Evolutionary conservation across 306 rosid species (phyloP), one percentile per base, ranked within the genome.

Genomic region (Cicer pinnatifidum): DNA sequence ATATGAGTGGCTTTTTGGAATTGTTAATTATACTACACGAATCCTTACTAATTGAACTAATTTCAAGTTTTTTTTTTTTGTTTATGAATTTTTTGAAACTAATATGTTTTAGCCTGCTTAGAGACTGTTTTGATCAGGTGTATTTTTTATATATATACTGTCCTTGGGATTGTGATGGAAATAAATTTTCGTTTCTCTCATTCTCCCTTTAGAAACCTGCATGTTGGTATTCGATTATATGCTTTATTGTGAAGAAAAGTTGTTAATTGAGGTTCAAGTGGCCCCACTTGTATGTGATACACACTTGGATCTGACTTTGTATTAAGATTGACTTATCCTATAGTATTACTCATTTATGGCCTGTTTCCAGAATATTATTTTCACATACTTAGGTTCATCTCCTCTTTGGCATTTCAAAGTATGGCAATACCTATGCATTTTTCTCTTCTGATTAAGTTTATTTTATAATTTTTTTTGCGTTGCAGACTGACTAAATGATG

Each of bases 171-270:
- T 53, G 15, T 62, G 66, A 63, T 78, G 66, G 67, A 15, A 57
- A 50, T 28, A 45, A 15, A 11, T 7, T 63, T 67, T 76, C 52
- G 41, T 16, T 35, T 70, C 9, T 61, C 7, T 20, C 53, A 8
- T 75, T 50, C 71, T 40, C 71, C 5, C 46, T 48, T 45, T 11
- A 19, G 11, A 57, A 54, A 64, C 37, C 19, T 17, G 67, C 37
- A 8, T 41, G 13, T 28, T 68, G 37, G 68, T 61, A 48, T 15
- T 3, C 46, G 38, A 52, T 47, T 45, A 50, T 58, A 67, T 68
- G 72, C 38, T 11, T 71, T 63, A 11, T 76, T 71, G 9, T 76
- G 70, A 1, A 16, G 9, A 67, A n/a, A 23, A 56, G 33, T 71
- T 47, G 46, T 60, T 40, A 37, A 9, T 16, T 37, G 65, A 33